Conservation (phyloP, 2,329 filamentous ascomycete genomes). For the Paecilomyces sp. region DNA sequence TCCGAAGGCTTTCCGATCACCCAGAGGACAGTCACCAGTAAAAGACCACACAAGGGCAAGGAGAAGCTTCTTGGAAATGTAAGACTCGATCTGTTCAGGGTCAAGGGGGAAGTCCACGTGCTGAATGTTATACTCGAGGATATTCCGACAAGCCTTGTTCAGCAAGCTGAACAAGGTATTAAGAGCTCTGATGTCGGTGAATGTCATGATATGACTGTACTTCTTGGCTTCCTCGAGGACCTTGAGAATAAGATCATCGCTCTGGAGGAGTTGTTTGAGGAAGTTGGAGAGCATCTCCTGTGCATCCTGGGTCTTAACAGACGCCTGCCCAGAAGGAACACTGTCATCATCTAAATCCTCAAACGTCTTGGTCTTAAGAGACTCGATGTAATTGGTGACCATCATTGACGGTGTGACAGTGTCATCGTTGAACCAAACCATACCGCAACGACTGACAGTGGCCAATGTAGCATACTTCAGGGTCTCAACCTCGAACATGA, state of each 20-base stretch:
- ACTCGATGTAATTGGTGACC: slow-evolving; percentile 82
- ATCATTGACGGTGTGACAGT: slow-evolving; percentile 91
- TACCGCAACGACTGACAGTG: slow-evolving; percentile 98
- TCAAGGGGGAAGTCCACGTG: slow-evolving; percentile 92
- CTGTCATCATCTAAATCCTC: slow-evolving; percentile 95
- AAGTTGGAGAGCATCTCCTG: slow-evolving; percentile 76
- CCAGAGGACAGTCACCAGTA: slow-evolving; percentile 85
- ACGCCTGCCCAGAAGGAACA: slow-evolving; percentile 65
- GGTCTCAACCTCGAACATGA: slow-evolving; percentile 99
- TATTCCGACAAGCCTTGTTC: slow-evolving; percentile 85
- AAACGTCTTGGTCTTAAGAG: slow-evolving; percentile 73
- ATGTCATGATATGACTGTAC: slow-evolving; percentile 98
- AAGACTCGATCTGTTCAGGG: slow-evolving; percentile 80
- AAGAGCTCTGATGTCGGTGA: slow-evolving; percentile 81
- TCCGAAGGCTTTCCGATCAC: slow-evolving; percentile 82
- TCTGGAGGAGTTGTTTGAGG: slow-evolving; percentile 65
- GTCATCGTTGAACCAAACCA: slow-evolving; percentile 99
- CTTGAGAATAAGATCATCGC: slow-evolving; percentile 72
- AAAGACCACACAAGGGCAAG: slow-evolving; percentile 92
- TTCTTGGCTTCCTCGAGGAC: slow-evolving; percentile 67
- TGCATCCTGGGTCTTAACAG: slow-evolving; percentile 69
- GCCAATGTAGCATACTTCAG: slow-evolving; percentile 95
- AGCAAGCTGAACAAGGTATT: slow-evolving; percentile 91
- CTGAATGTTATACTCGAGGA: slow-evolving; percentile 92
- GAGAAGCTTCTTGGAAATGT: slow-evolving; percentile 87